These are phyloP conservation scores for Sporisorium iseilematis-ciliati DNA, from an alignment of 1,284 basidiomycete genomes.

Conservation along the genomic window DNA sequence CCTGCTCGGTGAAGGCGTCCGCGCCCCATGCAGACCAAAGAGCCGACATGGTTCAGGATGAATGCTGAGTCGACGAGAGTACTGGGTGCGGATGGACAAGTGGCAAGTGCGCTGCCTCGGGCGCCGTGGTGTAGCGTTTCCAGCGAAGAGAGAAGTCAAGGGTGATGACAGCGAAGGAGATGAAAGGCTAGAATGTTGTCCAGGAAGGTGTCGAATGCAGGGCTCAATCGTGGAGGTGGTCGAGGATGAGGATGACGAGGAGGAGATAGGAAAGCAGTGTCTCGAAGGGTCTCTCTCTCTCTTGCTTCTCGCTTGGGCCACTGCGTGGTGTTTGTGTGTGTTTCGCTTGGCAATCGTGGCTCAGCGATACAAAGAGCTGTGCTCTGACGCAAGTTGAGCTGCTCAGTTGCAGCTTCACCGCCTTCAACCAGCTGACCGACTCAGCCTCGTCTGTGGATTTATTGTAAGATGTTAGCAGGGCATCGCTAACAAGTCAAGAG, in stretches of 20 bases:
- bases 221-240: background rate
- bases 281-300: no score
- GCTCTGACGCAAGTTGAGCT: constrained; percentile 13
- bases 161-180: background rate
- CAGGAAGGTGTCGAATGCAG: background rate
- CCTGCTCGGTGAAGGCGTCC: constrained; percentile 62
- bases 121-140: background rate
- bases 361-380: constrained; percentile 7
- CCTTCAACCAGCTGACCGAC: background rate
- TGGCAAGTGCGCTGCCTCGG: background rate
- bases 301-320: constrained; percentile 11
- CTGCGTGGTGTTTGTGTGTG: constrained; percentile 6
- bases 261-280: constrained; percentile 4
- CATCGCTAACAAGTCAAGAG: background rate
- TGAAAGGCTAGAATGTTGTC: background rate
- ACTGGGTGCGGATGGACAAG: background rate
- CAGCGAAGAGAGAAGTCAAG: background rate
- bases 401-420: constrained; percentile 13
- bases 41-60: constrained; percentile 45
- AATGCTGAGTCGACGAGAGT: background rate
- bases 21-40: constrained; percentile 60
- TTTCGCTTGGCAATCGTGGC: constrained; percentile 7
- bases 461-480: background rate
- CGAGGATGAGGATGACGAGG: background rate
- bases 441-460: background rate